Evolutionary conservation across 805 yeast species (phyloP).

Genomic region (Myxozyma nipponensis): DNA sequence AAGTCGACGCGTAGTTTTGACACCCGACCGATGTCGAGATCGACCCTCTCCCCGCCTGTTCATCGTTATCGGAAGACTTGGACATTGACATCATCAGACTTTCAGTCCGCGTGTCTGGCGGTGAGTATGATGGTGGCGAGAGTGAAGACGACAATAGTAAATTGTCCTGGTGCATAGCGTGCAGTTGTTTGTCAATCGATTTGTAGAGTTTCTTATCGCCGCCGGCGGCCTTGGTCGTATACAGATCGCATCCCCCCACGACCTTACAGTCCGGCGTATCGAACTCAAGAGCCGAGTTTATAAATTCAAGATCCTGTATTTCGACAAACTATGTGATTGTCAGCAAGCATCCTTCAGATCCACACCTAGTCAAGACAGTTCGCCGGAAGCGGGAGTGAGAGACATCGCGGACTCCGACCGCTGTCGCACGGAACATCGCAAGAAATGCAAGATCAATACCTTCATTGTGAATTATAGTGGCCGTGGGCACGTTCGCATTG

Average conservation of each 20-base stretch:
- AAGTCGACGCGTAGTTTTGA: slow-evolving; percentile 27
- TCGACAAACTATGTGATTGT: slow-evolving; percentile 65
- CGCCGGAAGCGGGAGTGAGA: too few species aligned
- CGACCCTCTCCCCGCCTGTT: too few species aligned
- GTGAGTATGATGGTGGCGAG: slow-evolving; percentile 29
- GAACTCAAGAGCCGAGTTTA: slow-evolving; percentile 79
- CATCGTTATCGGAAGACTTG: neutral
- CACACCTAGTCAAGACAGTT: too few species aligned
- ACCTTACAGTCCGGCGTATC: slow-evolving; percentile 72
- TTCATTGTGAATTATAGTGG: too few species aligned
- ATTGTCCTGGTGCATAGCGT: slow-evolving; percentile 41
- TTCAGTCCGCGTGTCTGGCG: slow-evolving; percentile 26
- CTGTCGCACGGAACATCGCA: too few species aligned
- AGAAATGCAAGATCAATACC: too few species aligned
- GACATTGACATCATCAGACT: slow-evolving; percentile 1
- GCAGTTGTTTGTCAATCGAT: slow-evolving; percentile 77
- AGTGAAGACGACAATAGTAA: slow-evolving; percentile 26
- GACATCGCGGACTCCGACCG: too few species aligned
- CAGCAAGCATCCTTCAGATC: too few species aligned
- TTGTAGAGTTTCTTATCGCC: slow-evolving; percentile 85
- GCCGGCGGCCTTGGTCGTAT: slow-evolving; percentile 86
- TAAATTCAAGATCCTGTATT: slow-evolving; percentile 85
- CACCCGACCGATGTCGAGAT: slow-evolving; percentile 5
- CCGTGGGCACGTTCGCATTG: too few species aligned
- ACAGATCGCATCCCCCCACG: slow-evolving; percentile 86